Percentiles rank a stretch among this genome's conserved stretches.
phyloP scores from a whole-genome alignment of 1,139 yeast species.

The Arxiozyma heterogenica region DNA sequence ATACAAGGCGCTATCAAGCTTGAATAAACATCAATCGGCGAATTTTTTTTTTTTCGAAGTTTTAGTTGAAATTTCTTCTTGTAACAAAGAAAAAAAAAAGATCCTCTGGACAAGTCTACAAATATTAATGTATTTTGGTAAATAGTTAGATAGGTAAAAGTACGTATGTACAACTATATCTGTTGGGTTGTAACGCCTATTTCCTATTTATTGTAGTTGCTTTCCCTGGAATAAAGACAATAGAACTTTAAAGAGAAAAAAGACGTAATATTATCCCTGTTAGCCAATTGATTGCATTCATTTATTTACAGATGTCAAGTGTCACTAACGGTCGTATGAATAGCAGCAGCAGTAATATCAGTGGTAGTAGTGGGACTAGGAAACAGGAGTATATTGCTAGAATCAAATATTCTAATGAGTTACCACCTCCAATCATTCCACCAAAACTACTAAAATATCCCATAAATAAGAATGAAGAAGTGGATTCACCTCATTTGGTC shows the following conservation, averaged over 20 bases:
- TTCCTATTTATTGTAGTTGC: no score
- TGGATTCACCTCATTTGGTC: conserved; percentile 55
- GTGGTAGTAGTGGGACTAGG: conserved; percentile 14
- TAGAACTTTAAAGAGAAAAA: no score
- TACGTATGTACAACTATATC: not conserved
- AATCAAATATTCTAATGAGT: conserved; percentile 71
- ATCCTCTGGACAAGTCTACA: not conserved
- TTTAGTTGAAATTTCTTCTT: not conserved
- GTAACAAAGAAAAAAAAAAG: no score
- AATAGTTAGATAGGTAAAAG: not conserved
- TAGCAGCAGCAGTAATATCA: not conserved
- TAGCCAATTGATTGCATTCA: not conserved
- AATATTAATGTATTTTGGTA: no score
- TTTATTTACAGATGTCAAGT: not conserved
- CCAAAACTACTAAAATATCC: conserved; percentile 67
- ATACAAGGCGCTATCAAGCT: not conserved
- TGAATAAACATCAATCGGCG: not conserved
- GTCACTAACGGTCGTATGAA: not conserved
- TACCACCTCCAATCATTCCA: conserved; percentile 91
- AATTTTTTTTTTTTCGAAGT: not conserved
- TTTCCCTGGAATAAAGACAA: not conserved
- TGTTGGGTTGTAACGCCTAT: no score
- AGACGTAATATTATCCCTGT: no score
- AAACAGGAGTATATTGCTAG: conserved; percentile 87
- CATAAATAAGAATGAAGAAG: conserved; percentile 36